These are phyloP conservation scores for Auriscalpium orientale DNA, from an alignment of 768 basidiomycete genomes.

Conservation along the genomic window DNA sequence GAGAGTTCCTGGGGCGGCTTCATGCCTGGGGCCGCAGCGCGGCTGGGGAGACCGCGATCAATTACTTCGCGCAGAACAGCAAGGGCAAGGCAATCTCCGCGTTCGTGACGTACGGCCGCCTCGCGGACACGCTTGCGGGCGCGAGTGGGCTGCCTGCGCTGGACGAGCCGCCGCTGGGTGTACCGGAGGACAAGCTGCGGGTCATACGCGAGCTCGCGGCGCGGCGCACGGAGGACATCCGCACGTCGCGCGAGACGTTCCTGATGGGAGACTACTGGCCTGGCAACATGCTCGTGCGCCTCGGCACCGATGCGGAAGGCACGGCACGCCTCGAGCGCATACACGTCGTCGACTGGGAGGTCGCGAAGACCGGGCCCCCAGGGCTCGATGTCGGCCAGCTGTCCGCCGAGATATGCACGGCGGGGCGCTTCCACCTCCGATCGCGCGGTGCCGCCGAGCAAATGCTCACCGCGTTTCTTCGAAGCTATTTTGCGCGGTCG, in stretches of 20 bases:
- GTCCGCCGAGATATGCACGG: slow-evolving; percentile 47
- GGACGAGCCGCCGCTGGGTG: slow-evolving; percentile 32
- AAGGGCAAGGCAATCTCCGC: slow-evolving; percentile 35
- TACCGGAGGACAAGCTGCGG: slow-evolving; percentile 30
- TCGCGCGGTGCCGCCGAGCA: slow-evolving; percentile 28
- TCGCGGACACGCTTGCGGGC: slow-evolving; percentile 25
- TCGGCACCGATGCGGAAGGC: slow-evolving; percentile 24
- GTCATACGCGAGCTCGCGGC: slow-evolving; percentile 27
- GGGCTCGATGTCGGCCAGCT: slow-evolving; percentile 60
- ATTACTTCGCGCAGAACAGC: slow-evolving; percentile 19
- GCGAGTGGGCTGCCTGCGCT: slow-evolving; percentile 16
- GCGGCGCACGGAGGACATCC: slow-evolving; percentile 25
- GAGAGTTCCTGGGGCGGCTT: slow-evolving; percentile 44
- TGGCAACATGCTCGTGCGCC: slow-evolving; percentile 51
- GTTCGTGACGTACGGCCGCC: slow-evolving; percentile 36
- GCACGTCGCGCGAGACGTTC: slow-evolving; percentile 23
- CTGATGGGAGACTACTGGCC: slow-evolving; percentile 74
- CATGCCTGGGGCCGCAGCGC: slow-evolving; percentile 39
- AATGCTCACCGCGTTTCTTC: slow-evolving; percentile 38
- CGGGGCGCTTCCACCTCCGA: slow-evolving; percentile 40
- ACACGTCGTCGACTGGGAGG: slow-evolving; percentile 60
- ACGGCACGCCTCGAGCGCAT: slow-evolving; percentile 28
- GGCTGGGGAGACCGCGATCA: background rate
- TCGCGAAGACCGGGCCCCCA: slow-evolving; percentile 47
- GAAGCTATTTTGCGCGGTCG: slow-evolving; percentile 31